phyloP scores from a whole-genome alignment of 208 protist species.

The Trypanosoma scelopori region DNA sequence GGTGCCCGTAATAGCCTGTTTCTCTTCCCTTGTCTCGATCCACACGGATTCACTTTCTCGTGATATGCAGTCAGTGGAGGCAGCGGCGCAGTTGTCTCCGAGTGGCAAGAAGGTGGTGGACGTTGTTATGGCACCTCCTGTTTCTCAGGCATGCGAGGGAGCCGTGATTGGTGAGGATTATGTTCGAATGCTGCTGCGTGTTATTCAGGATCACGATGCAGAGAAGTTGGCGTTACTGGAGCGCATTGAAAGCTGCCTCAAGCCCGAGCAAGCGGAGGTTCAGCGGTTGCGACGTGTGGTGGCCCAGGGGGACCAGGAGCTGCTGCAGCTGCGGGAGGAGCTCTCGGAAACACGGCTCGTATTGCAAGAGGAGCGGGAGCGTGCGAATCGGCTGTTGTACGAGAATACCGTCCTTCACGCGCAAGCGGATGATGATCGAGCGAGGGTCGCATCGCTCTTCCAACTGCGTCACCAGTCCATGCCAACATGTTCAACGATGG shows the following conservation, averaged over 20 bases:
- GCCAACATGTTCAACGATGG: constrained; percentile 21
- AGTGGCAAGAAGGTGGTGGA: constrained; percentile 3
- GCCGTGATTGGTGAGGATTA: constrained; percentile 25
- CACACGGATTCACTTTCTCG: background rate
- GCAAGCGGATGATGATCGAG: constrained; percentile 38
- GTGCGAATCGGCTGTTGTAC: constrained; percentile 54
- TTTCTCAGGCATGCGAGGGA: background rate
- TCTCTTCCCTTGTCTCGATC: constrained; percentile 10
- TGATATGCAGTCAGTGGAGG: background rate
- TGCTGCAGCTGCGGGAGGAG: constrained; percentile 35
- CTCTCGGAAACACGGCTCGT: constrained; percentile 38
- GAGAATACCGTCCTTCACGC: constrained; percentile 61
- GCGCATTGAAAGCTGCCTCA: constrained; percentile 22
- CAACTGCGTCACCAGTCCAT: constrained; percentile 32
- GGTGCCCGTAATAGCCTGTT: constrained; percentile 2
- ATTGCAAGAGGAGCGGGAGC: constrained; percentile 73
- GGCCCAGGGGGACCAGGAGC: constrained; percentile 1
- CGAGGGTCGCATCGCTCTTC: constrained; percentile 38
- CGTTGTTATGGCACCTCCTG: constrained; percentile 3
- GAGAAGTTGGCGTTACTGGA: constrained; percentile 33
- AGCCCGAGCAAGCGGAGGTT: constrained; percentile 25
- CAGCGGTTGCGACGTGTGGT: constrained; percentile 21
- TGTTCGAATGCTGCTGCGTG: constrained; percentile 30
- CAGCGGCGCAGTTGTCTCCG: background rate
- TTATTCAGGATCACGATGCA: constrained; percentile 30